Evolutionary conservation across 164 flowering plant species (phyloP), one percentile per base, ranked within the genome.

Genomic region (Malania oleifera): DNA sequence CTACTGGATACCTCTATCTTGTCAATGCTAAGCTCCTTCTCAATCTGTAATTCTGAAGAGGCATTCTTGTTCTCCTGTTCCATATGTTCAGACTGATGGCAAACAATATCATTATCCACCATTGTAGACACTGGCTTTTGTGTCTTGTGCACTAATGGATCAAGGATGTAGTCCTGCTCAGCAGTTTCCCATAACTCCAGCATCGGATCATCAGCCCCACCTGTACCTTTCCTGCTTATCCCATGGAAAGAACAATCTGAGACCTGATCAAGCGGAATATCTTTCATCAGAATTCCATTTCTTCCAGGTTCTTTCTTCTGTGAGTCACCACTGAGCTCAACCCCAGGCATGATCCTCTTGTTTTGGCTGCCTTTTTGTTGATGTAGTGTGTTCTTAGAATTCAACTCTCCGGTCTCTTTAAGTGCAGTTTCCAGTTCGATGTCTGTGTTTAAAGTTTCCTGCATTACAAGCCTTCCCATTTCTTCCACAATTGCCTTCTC

Each of bases 201-300:
- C 86, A 85, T 83, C 65, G 74, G 77, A 64, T 83, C 93, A 65
- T 77, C 76, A 23, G 71, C 11, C 29, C 70, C 67, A 44, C 57
- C 35, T 46, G 56, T 67, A 37, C 52, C 66, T 63, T 63, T 76
- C 63, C 65, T 63, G 60, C 76, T 66, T 45, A 34, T 61, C 40
- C 73, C 65, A 35, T 56, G 29, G 22, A 62, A 67, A 25, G 86
- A 74, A 38, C 62, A 44, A 51, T 77, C 77, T 18, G 92, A 86
- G 40, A 59, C 78, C 44, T 79, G 82, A 75, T 88, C 96, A 17
- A 90, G 91, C 8, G 75, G 87, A 71, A 90, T 88, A 62, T 93
- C 96, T 77, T 86, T 93, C 85, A 85, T 77, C 52, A 62, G 52
- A 38, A 61, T 50, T 51, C 68, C 79, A 62, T 63, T 69, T 39